phyloP scores from a whole-genome alignment of 805 yeast genomes.

The Suhomyces canberraensis region DNA sequence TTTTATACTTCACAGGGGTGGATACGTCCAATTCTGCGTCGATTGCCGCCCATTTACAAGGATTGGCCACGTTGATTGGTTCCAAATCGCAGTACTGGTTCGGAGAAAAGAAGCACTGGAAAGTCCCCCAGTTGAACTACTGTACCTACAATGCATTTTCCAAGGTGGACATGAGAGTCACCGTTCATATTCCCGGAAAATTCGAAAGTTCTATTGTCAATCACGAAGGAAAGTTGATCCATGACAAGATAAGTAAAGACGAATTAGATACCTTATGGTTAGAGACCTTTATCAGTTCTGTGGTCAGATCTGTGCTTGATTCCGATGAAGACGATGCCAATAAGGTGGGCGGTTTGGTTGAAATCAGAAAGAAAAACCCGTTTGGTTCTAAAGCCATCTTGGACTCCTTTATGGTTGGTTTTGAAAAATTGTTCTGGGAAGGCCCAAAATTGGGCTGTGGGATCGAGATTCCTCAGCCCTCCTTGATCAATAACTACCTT shows the following conservation, averaged over 20 bases:
- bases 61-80: slow-evolving; percentile 59
- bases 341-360: slow-evolving; percentile 62
- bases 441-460: slow-evolving; percentile 67
- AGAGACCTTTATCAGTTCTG: slow-evolving; percentile 61
- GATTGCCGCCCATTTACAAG: slow-evolving; percentile 71
- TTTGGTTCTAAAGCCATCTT: slow-evolving; percentile 47
- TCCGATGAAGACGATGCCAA: slow-evolving; percentile 62
- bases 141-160: slow-evolving; percentile 62
- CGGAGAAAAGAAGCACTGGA: slow-evolving; percentile 68
- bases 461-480: slow-evolving; percentile 68
- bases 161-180: slow-evolving; percentile 65
- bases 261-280: slow-evolving; percentile 54
- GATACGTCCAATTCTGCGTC: slow-evolving; percentile 76
- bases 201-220: slow-evolving; percentile 54
- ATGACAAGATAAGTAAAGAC: slow-evolving; percentile 45
- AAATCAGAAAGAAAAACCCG: slow-evolving; percentile 81
- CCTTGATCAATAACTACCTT: slow-evolving; percentile 60
- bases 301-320: slow-evolving; percentile 69
- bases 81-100: slow-evolving; percentile 72
- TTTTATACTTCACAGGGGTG: slow-evolving; percentile 68
- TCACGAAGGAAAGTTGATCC: slow-evolving; percentile 49
- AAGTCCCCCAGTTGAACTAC: slow-evolving; percentile 67
- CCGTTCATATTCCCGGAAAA: slow-evolving; percentile 73
- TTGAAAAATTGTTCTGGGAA: slow-evolving; percentile 60
- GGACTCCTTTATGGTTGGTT: slow-evolving; percentile 55